Conservation (phyloP, 768 basidiomycete genomes). For the Boletus rufocinnamomeus region DNA sequence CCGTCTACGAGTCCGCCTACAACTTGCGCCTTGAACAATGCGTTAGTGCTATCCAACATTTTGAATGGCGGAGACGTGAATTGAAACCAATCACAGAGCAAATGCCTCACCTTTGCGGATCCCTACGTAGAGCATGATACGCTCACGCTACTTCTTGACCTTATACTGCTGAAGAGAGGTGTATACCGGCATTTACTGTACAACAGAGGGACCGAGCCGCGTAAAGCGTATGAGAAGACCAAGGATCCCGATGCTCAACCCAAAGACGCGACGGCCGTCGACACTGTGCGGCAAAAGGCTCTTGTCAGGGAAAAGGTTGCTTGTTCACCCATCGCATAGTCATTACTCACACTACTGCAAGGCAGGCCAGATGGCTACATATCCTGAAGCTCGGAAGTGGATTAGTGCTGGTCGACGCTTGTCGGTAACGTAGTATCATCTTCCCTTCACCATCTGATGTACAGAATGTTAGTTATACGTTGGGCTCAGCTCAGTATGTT, state of each 20-base stretch:
- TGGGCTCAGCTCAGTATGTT: constrained; percentile 71
- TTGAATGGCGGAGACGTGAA: not conserved
- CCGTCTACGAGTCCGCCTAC: constrained; percentile 74
- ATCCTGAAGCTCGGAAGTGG: constrained; percentile 60
- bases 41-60: constrained; percentile 46
- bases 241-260: not conserved
- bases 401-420: constrained; percentile 68
- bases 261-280: not conserved
- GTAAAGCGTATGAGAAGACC: constrained; percentile 39
- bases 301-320: constrained; percentile 32
- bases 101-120: constrained; percentile 72
- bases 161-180: constrained; percentile 78
- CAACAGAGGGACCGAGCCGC: constrained; percentile 71
- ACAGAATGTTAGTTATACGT: constrained; percentile 58
- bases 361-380: constrained; percentile 60
- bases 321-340: not conserved
- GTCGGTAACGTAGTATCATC: constrained; percentile 43
- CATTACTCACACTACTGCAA: constrained; percentile 33
- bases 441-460: constrained; percentile 6
- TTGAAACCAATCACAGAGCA: constrained; percentile 41
- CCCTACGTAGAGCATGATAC: constrained; percentile 86
- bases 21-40: constrained; percentile 85
- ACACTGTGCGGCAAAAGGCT: constrained; percentile 3
- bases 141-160: constrained; percentile 71
- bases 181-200: constrained; percentile 83